A percentile compares a stretch with the other conserved stretches of the same genome.
Conservation (phyloP, 192 early-diverging fungal species). For the Gaertneriomyces semiglobifer region DNA sequence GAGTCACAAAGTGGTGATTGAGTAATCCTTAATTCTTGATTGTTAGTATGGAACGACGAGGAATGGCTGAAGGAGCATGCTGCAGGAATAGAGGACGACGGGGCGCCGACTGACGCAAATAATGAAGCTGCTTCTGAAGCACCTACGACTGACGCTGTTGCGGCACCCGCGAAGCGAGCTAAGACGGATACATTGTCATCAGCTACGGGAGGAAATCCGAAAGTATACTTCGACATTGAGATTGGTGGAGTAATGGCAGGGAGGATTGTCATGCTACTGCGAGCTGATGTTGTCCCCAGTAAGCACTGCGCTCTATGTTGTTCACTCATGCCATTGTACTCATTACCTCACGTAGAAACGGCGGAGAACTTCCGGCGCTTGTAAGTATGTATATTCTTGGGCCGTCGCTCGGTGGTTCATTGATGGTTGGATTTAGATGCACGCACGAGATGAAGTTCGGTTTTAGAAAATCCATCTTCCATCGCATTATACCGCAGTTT, state of each 20-base stretch:
- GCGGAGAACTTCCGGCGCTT: constrained; percentile 95
- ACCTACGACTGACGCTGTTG: constrained; percentile 4
- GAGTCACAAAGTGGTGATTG: background rate
- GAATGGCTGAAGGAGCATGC: constrained; percentile 36
- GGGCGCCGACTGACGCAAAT: constrained; percentile 16
- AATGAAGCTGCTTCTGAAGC: constrained; percentile 14
- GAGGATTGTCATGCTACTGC: constrained; percentile 40
- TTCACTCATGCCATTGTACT: background rate
- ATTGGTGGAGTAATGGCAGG: constrained; percentile 37
- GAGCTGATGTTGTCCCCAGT: constrained; percentile 39
- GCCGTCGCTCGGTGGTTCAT: background rate
- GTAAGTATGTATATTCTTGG: constrained; percentile 35
- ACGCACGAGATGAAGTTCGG: constrained; percentile 87
- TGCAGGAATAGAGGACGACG: constrained; percentile 18
- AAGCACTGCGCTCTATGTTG: background rate
- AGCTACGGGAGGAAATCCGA: constrained; percentile 32
- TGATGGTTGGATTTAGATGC: constrained; percentile 37
- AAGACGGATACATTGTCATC: constrained; percentile 6
- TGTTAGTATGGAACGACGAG: constrained; percentile 46
- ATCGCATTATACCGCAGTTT: constrained; percentile 76
- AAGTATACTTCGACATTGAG: constrained; percentile 48
- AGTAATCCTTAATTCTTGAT: background rate
- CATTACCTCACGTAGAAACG: constrained; percentile 36
- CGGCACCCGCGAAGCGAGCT: constrained; percentile 10
- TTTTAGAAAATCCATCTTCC: constrained; percentile 74